These are phyloP conservation scores for Hymenoscyphus scutula DNA, from an alignment of 2,329 filamentous ascomycete species.

Conservation along the genomic window DNA sequence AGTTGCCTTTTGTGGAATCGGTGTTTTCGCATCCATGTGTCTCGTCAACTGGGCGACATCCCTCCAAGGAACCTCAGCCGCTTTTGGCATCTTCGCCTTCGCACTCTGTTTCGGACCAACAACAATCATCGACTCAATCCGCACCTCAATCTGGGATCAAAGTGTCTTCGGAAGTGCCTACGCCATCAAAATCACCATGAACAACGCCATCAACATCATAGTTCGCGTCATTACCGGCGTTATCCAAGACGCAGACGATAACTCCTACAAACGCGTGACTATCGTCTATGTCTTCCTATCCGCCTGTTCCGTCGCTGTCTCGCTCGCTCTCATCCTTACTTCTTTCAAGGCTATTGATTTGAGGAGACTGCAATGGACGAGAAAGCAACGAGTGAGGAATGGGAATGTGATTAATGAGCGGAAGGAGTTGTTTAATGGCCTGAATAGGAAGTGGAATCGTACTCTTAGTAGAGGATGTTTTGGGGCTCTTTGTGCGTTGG, in stretches of 20 bases:
- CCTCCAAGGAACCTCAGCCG: slow-evolving; percentile 52
- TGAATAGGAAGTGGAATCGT: slow-evolving; percentile 40
- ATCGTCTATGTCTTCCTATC: slow-evolving; percentile 56
- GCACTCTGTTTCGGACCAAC: slow-evolving; percentile 55
- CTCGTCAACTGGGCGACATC: slow-evolving; percentile 52
- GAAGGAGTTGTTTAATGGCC: slow-evolving; percentile 42
- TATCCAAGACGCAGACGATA: slow-evolving; percentile 55
- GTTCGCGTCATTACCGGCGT: slow-evolving; percentile 55
- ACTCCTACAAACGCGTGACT: slow-evolving; percentile 55
- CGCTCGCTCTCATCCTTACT: slow-evolving; percentile 40
- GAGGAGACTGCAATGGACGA: slow-evolving; percentile 55
- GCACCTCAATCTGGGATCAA: slow-evolving; percentile 58
- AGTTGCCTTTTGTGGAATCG: slow-evolving; percentile 46
- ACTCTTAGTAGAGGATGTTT: slow-evolving; percentile 39
- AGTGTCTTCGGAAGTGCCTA: slow-evolving; percentile 60
- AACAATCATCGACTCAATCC: slow-evolving; percentile 58
- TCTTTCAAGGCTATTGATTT: slow-evolving; percentile 43
- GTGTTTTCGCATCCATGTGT: slow-evolving; percentile 53
- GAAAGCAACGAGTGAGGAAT: slow-evolving; percentile 48
- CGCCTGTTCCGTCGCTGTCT: slow-evolving; percentile 47
- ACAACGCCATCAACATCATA: slow-evolving; percentile 62
- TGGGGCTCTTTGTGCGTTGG: slow-evolving; percentile 44
- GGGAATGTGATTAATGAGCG: slow-evolving; percentile 45
- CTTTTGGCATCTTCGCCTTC: slow-evolving; percentile 59
- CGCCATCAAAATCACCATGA: slow-evolving; percentile 58